Evolutionary conservation across 2,329 filamentous ascomycete genomes (phyloP).

Genomic region (Cladosporium velox): DNA sequence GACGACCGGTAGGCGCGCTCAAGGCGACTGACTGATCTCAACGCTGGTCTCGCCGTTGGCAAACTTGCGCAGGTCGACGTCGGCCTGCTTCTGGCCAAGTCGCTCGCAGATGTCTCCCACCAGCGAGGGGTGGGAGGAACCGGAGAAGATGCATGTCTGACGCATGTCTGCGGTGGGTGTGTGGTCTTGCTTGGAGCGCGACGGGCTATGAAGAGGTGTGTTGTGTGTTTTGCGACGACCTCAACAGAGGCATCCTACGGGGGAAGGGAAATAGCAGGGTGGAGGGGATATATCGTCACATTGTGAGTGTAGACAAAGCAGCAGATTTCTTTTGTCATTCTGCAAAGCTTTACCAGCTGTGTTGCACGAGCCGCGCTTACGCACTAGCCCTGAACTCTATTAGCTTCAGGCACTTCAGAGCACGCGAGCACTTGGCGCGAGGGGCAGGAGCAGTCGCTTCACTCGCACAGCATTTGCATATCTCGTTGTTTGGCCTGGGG

Average conservation of each 20-base stretch:
- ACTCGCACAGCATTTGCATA: not conserved
- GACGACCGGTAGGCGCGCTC: not conserved
- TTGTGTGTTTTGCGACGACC: slow-evolving; percentile 23
- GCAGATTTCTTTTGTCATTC: slow-evolving; percentile 4
- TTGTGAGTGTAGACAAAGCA: slow-evolving; percentile 7
- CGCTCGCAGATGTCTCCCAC: slow-evolving; percentile 67
- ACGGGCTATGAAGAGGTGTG: not conserved
- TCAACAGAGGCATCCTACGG: slow-evolving; percentile 29
- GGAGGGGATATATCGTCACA: slow-evolving; percentile 8
- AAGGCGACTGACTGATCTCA: slow-evolving; percentile 56
- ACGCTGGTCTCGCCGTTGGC: slow-evolving; percentile 71
- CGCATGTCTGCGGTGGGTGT: slow-evolving; percentile 52
- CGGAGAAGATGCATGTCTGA: slow-evolving; percentile 67
- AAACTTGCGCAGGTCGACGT: slow-evolving; percentile 66
- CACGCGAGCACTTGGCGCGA: slow-evolving; percentile 12
- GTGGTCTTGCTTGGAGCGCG: slow-evolving; percentile 8
- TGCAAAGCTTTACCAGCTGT: slow-evolving; percentile 9
- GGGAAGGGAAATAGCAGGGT: slow-evolving; percentile 4
- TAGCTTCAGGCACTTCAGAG: slow-evolving; percentile 1
- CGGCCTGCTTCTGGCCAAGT: slow-evolving; percentile 60
- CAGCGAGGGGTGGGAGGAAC: slow-evolving; percentile 64
- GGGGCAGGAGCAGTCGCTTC: not conserved
- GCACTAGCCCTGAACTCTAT: not conserved
- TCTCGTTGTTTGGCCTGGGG: not conserved
- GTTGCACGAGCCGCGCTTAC: slow-evolving; percentile 1